phyloP scores from a whole-genome alignment of 495 filamentous ascomycete species.

The Penicillium macrosclerotiorum region DNA sequence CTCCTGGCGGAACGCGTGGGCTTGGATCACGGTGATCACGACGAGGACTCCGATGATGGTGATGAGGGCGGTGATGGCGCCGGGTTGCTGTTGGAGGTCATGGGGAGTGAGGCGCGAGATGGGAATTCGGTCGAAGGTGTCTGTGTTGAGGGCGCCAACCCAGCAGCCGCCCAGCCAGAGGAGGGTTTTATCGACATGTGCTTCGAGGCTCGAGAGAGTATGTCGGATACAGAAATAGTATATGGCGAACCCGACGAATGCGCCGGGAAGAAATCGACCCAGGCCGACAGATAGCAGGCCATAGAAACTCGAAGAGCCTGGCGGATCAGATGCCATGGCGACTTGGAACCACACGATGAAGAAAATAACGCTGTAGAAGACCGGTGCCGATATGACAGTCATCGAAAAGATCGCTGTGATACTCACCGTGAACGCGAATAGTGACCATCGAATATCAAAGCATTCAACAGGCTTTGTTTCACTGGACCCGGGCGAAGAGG shows the following conservation, averaged over 20 bases:
- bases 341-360: slow-evolving; percentile 72
- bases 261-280: slow-evolving; percentile 70
- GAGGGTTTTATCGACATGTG: slow-evolving; percentile 70
- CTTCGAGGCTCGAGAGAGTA: slow-evolving; percentile 54
- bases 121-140: slow-evolving; percentile 74
- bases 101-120: slow-evolving; percentile 71
- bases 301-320: slow-evolving; percentile 44
- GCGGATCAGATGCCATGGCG: slow-evolving; percentile 70
- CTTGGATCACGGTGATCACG: slow-evolving; percentile 55
- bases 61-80: slow-evolving; percentile 64
- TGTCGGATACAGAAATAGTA: slow-evolving; percentile 57
- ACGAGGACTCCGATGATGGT: slow-evolving; percentile 58
- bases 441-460: slow-evolving; percentile 64
- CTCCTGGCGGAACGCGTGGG: slow-evolving; percentile 65
- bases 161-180: slow-evolving; percentile 74
- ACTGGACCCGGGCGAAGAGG: slow-evolving; percentile 13
- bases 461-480: slow-evolving; percentile 38
- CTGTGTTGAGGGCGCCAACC: slow-evolving; percentile 73
- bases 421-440: slow-evolving; percentile 62
- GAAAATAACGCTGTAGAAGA: slow-evolving; percentile 67
- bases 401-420: slow-evolving; percentile 65
- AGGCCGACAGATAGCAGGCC: slow-evolving; percentile 61
- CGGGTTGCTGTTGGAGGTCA: slow-evolving; percentile 73
- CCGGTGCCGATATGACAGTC: slow-evolving; percentile 58
- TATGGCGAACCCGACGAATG: slow-evolving; percentile 67